phyloP scores from a whole-genome alignment of 2,329 filamentous ascomycete genomes.

The Hysterium pulicare region DNA sequence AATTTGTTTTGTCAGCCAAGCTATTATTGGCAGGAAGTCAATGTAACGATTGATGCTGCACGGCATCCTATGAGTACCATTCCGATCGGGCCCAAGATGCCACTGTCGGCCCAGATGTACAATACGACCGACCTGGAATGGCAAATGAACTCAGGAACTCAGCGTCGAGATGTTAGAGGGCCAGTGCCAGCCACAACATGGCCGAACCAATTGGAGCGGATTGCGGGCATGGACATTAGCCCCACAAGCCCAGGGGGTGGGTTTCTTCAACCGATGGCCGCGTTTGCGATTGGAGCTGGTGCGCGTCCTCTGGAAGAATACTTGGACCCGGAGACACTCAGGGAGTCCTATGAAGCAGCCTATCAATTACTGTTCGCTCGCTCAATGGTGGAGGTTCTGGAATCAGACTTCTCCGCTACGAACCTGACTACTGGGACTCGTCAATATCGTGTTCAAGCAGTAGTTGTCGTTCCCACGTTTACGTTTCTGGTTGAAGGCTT shows the following conservation, averaged over 20 bases:
- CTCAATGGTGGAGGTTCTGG: conserved; percentile 30
- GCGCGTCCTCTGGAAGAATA: conserved; percentile 27
- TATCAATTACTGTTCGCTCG: conserved; percentile 44
- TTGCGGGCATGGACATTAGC: conserved; percentile 11
- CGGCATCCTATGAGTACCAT: conserved; percentile 8
- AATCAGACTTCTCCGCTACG: conserved; percentile 5
- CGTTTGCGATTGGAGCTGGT: conserved; percentile 35
- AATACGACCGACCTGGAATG: conserved; percentile 41
- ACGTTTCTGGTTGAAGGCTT: conserved; percentile 37
- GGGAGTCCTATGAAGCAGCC: conserved; percentile 36
- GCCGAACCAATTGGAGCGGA: conserved; percentile 12
- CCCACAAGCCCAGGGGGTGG: neutral
- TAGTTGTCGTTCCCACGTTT: conserved; percentile 39
- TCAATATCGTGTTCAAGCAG: conserved; percentile 24
- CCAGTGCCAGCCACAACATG: conserved; percentile 6
- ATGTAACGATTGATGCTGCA: conserved; percentile 35
- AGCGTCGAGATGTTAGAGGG: conserved; percentile 1
- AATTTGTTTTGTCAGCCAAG: conserved; percentile 18
- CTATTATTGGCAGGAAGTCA: conserved; percentile 48
- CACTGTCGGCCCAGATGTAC: conserved; percentile 26
- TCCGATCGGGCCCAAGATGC: conserved; percentile 18
- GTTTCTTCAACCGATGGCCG: conserved; percentile 27
- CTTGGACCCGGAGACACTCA: conserved; percentile 30
- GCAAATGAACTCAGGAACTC: conserved; percentile 10
- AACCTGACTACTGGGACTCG: conserved; percentile 13